Conservation (phyloP, 805 yeast genomes). For the Saccharomyces eubayanus region DNA sequence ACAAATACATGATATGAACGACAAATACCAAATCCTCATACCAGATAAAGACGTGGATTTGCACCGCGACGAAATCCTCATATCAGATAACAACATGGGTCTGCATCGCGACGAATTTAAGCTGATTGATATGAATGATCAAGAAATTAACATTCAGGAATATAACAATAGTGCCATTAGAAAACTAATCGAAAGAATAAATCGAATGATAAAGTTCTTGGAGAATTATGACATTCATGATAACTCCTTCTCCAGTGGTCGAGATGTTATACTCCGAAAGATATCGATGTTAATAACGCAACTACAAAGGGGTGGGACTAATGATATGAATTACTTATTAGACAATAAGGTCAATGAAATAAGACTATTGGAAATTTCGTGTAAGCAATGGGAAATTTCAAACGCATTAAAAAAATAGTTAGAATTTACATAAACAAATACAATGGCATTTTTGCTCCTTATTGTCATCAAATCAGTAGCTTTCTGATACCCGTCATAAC, state of each 20-base stretch:
- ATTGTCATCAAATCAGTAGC: slow-evolving; percentile 44
- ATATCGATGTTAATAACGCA: slow-evolving; percentile 17
- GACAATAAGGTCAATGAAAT: slow-evolving; percentile 23
- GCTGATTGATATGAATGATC: background rate
- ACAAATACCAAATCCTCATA: background rate
- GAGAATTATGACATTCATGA: slow-evolving; percentile 2
- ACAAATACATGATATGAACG: background rate
- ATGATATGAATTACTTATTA: slow-evolving; percentile 21
- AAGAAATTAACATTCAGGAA: slow-evolving; percentile 2
- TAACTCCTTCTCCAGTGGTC: background rate
- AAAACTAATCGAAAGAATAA: slow-evolving; percentile 11
- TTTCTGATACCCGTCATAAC: slow-evolving; percentile 71
- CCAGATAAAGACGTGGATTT: background rate
- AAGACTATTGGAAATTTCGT: slow-evolving; percentile 15
- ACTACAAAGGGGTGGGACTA: slow-evolving; percentile 15
- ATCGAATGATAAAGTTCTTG: slow-evolving; percentile 16
- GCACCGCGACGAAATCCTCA: background rate
- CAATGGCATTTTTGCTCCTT: background rate
- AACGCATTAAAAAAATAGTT: slow-evolving; percentile 1
- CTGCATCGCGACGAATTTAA: background rate
- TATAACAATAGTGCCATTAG: slow-evolving; percentile 1
- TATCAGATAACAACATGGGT: background rate
- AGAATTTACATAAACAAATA: background rate
- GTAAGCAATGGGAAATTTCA: slow-evolving; percentile 25
- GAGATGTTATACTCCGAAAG: slow-evolving; percentile 14